Conservation (phyloP, 2,329 filamentous ascomycete species). For the Colletotrichum salicis region DNA sequence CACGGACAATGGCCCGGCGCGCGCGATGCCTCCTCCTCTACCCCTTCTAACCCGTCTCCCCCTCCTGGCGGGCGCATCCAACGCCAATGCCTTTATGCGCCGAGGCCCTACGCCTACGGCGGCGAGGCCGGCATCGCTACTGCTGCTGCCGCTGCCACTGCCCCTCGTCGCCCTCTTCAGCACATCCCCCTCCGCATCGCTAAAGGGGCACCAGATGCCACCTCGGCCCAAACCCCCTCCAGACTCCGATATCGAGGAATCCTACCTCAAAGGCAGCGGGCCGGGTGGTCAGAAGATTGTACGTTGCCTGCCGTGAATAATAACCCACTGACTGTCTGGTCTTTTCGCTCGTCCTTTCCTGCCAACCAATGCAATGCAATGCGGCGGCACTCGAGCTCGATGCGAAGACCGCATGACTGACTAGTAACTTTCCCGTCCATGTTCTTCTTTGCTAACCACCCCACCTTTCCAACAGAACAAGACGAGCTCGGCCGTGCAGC, state of each 20-base stretch:
- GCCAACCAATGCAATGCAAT: not conserved
- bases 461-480: constrained; percentile 74
- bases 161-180: constrained; percentile 43
- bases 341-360: no score
- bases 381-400: constrained; percentile 1
- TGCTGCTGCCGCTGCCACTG: not conserved
- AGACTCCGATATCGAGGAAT: constrained; percentile 83
- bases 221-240: constrained; percentile 77
- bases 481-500: constrained; percentile 92
- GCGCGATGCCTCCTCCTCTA: constrained; percentile 26
- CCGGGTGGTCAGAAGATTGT: constrained; percentile 97
- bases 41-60: not conserved
- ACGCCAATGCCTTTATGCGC: constrained; percentile 22
- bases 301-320: no score
- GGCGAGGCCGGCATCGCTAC: constrained; percentile 8
- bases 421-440: constrained; percentile 9
- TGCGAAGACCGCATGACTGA: constrained; percentile 20
- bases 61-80: not conserved
- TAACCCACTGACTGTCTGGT: no score
- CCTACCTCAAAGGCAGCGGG: constrained; percentile 89
- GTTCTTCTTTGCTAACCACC: not conserved
- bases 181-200: constrained; percentile 41
- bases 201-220: constrained; percentile 70
- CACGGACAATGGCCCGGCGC: constrained; percentile 32
- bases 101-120: not conserved